These are phyloP conservation scores for Phellinidium pouzarii DNA, from an alignment of 1,284 basidiomycete species.

Conservation along the genomic window DNA sequence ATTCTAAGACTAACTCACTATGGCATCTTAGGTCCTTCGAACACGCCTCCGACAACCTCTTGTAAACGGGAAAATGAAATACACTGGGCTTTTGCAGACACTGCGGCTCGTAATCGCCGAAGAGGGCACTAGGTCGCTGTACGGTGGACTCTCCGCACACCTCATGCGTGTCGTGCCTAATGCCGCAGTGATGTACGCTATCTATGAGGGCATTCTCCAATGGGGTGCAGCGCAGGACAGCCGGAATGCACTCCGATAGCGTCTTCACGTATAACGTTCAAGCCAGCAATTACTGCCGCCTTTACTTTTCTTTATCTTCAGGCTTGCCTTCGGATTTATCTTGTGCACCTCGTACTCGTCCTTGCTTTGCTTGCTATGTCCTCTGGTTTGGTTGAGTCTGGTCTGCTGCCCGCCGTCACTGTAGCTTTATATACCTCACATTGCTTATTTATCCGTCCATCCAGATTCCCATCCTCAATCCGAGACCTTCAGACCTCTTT, in stretches of 20 bases:
- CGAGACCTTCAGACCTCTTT: neutral
- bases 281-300: neutral
- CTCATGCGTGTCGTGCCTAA: slow-evolving; percentile 96
- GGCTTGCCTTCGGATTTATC: too few species aligned
- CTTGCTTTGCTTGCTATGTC: neutral
- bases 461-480: neutral
- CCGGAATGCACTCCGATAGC: slow-evolving; percentile 6
- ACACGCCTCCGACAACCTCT: slow-evolving; percentile 88
- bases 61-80: slow-evolving; percentile 71
- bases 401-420: neutral
- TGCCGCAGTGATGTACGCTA: slow-evolving; percentile 92
- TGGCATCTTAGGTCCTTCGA: slow-evolving; percentile 63
- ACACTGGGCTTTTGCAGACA: slow-evolving; percentile 84
- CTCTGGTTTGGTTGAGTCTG: neutral
- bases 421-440: neutral
- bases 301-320: neutral
- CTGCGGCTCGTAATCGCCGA: slow-evolving; percentile 82
- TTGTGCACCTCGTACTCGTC: too few species aligned
- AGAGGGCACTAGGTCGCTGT: slow-evolving; percentile 82
- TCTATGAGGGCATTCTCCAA: slow-evolving; percentile 71
- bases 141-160: slow-evolving; percentile 92
- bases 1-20: neutral
- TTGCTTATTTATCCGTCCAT: neutral
- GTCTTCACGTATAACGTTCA: neutral
- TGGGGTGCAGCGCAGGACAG: slow-evolving; percentile 34